Evolutionary conservation across 73 alveolate species (phyloP), one percentile per base, ranked within the genome.

Genomic region (Paramecium caudatum): DNA sequence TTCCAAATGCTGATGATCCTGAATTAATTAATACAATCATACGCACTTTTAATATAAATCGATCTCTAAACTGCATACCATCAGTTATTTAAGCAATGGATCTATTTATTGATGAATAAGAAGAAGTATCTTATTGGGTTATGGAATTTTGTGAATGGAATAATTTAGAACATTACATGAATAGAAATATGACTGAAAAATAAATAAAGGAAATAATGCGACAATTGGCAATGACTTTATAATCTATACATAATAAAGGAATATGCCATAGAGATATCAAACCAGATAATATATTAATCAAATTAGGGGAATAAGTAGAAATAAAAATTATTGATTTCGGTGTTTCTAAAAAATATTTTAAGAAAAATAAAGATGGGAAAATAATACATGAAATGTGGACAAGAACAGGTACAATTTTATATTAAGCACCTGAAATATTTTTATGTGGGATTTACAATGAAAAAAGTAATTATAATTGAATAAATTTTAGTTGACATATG

Each of bases 251-350:
- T 48, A 25, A 50, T 17, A 62, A 50, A 69, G 95, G 96, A n/a
- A 91, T 93, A 10, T 91, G 91, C 17, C 96, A 93, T 37, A 50
- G 96, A 91, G 96, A 93, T 46, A 41, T 93, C 25, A 93, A 93
- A 48, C 96, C 95, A 30, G 96, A 93, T 62, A 93, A 93, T 33
- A 82, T 93, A 16, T 23, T 93, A 34, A 62, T 65, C 3, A 65
- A 65, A 30, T 7, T 91, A n/a, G 17, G 65, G 1, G 62, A 37
- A 19, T 1, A 45, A 74, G 15, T 47, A 10, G 62, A 74, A 41
- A 41, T 74, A 10, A 74, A 74, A 74, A 19, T 74, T 9, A 74
- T 74, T 8, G 88, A 74, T 45, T 74, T 74, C n/a, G 88, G 88
- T 13, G 88, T 74, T 4, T 74, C 88, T 3, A 74, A 74, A 17